Percentiles rank a stretch among this genome's conserved stretches.
Conservation (phyloP, 1,139 yeast genomes). For the Blastobotrys proliferans region DNA sequence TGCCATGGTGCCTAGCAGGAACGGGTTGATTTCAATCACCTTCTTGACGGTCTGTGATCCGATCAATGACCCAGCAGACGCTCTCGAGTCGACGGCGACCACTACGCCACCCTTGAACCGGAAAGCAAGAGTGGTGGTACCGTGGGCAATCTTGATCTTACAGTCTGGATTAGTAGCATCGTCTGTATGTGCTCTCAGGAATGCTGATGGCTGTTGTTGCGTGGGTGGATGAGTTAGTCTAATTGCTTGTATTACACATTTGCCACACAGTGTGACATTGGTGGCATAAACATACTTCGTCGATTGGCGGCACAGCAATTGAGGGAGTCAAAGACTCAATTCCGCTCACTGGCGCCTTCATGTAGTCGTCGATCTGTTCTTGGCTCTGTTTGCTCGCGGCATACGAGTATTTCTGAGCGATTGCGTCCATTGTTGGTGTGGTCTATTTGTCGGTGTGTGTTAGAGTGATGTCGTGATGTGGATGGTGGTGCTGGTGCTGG, state of each 20-base stretch:
- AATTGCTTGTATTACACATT: background rate
- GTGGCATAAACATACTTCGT: constrained; percentile 41
- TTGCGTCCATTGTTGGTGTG: constrained; percentile 23
- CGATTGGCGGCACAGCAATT: constrained; percentile 74
- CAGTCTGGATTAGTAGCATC: constrained; percentile 90
- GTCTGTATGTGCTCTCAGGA: constrained; percentile 95
- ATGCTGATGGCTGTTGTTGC: constrained; percentile 70
- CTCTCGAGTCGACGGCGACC: constrained; percentile 96
- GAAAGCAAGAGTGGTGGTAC: constrained; percentile 96
- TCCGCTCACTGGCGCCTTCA: background rate
- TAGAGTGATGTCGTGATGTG: background rate
- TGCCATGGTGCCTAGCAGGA: constrained; percentile 95
- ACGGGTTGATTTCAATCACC: constrained; percentile 94
- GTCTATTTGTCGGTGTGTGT: constrained; percentile 6
- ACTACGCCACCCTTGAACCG: constrained; percentile 93
- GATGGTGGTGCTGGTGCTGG: background rate
- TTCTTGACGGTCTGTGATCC: constrained; percentile 98
- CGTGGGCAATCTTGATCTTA: constrained; percentile 94
- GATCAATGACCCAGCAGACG: constrained; percentile 98
- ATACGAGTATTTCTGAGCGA: constrained; percentile 22
- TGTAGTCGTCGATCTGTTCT: background rate
- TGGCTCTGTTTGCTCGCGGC: constrained; percentile 9
- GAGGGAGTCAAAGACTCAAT: constrained; percentile 46
- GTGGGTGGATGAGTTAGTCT: background rate
- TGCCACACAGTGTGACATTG: no score